phyloP scores from a whole-genome alignment of 1,284 basidiomycete species.

The Naganishia cerealis region DNA sequence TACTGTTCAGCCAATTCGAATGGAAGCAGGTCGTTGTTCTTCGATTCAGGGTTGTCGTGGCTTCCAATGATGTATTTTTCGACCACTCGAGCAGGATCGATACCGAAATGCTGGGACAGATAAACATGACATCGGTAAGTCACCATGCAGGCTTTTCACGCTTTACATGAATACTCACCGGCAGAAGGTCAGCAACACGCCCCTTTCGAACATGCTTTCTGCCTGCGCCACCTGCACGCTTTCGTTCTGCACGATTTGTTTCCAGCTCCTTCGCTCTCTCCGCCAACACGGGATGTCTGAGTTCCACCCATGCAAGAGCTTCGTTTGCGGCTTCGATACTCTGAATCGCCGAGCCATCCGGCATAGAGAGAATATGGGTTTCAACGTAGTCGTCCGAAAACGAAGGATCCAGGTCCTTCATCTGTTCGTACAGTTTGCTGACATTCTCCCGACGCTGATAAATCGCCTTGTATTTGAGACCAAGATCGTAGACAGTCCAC shows the following conservation, averaged over 20 bases:
- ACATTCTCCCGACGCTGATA: slow-evolving; percentile 70
- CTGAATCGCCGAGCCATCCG: slow-evolving; percentile 48
- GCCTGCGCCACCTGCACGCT: slow-evolving; percentile 46
- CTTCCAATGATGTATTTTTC: slow-evolving; percentile 38
- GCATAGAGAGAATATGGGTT: slow-evolving; percentile 35
- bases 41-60: slow-evolving; percentile 39
- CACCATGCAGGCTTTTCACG: slow-evolving; percentile 37
- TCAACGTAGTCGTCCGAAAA: slow-evolving; percentile 45
- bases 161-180: slow-evolving; percentile 2
- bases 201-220: slow-evolving; percentile 45
- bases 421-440: slow-evolving; percentile 62
- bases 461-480: slow-evolving; percentile 81
- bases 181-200: slow-evolving; percentile 45
- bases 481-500: slow-evolving; percentile 82
- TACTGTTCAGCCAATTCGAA: slow-evolving; percentile 31
- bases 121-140: slow-evolving; percentile 16
- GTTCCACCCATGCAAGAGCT: slow-evolving; percentile 82
- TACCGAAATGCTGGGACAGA: slow-evolving; percentile 2
- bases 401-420: slow-evolving; percentile 45
- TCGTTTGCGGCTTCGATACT: slow-evolving; percentile 86
- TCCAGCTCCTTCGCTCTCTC: slow-evolving; percentile 69
- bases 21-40: slow-evolving; percentile 46
- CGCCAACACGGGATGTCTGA: slow-evolving; percentile 66
- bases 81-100: slow-evolving; percentile 22
- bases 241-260: slow-evolving; percentile 40